Percentiles rank a stretch among this genome's conserved stretches.
These are phyloP conservation scores for Kuraishia piskuri DNA, from an alignment of 805 yeast genomes.

Conservation along the genomic window DNA sequence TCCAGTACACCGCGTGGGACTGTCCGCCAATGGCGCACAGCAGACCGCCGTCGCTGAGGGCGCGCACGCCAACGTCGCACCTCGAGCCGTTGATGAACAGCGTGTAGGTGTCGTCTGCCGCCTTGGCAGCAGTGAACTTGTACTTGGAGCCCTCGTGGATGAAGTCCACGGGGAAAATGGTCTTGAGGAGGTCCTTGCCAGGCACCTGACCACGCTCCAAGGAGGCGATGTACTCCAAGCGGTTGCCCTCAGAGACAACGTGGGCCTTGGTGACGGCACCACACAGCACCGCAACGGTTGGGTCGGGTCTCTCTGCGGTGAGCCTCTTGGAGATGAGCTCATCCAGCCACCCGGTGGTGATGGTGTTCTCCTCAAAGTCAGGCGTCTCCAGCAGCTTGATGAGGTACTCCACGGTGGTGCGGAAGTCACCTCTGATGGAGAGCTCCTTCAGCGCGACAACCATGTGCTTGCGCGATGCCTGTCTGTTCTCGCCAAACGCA, in stretches of 20 bases:
- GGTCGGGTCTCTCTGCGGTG: slow-evolving; percentile 96
- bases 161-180: slow-evolving; percentile 88
- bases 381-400: slow-evolving; percentile 94
- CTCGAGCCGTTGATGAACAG: slow-evolving; percentile 91
- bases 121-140: slow-evolving; percentile 92
- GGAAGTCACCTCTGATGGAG: slow-evolving; percentile 95
- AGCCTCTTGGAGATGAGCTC: slow-evolving; percentile 88
- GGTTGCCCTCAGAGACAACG: slow-evolving; percentile 62
- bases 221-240: slow-evolving; percentile 60
- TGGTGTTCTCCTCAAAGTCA: slow-evolving; percentile 91
- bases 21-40: slow-evolving; percentile 83
- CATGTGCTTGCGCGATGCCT: slow-evolving; percentile 97
- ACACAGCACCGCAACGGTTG: slow-evolving; percentile 82
- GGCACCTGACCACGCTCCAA: slow-evolving; percentile 96
- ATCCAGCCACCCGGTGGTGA: slow-evolving; percentile 98
- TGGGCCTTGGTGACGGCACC: slow-evolving; percentile 98
- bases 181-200: slow-evolving; percentile 68
- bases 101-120: slow-evolving; percentile 78
- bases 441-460: slow-evolving; percentile 96
- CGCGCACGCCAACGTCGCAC: slow-evolving; percentile 76
- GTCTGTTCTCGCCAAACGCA: slow-evolving; percentile 98
- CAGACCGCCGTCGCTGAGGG: slow-evolving; percentile 93
- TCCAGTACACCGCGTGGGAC: slow-evolving; percentile 95
- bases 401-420: slow-evolving; percentile 95
- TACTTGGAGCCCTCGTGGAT: slow-evolving; percentile 90